phyloP scores from a whole-genome alignment of 164 flowering plant genomes.

The Vitis labrusca region DNA sequence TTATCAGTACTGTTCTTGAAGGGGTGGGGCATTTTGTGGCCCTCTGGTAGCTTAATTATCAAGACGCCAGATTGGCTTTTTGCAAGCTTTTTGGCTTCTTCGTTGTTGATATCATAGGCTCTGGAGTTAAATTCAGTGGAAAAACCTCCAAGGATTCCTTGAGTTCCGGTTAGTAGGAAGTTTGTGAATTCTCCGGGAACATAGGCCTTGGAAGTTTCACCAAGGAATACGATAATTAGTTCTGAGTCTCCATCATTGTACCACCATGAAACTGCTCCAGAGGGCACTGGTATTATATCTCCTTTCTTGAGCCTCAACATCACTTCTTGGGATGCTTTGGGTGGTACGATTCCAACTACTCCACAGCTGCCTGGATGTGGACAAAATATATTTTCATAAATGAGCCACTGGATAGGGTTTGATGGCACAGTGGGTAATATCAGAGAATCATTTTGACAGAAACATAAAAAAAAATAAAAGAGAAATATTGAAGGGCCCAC shows the following conservation, averaged over 20 bases:
- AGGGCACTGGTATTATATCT: conserved; percentile 22
- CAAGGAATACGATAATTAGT: conserved; percentile 24
- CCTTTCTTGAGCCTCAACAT: conserved; percentile 28
- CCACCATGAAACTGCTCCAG: conserved; percentile 40
- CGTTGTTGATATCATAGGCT: conserved; percentile 7
- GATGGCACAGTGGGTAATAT: too few relatives aligned
- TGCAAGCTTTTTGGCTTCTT: conserved; percentile 16
- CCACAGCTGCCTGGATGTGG: conserved; percentile 9
- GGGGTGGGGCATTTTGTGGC: conserved; percentile 15
- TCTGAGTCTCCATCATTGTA: conserved; percentile 34
- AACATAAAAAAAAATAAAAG: too few relatives aligned
- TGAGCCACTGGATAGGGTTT: too few relatives aligned
- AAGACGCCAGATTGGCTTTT: conserved; percentile 22
- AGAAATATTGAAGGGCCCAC: too few relatives aligned
- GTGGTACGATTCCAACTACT: conserved; percentile 15
- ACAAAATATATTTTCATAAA: background rate
- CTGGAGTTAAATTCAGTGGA: conserved; percentile 18
- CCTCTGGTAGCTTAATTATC: conserved; percentile 23
- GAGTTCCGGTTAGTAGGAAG: conserved; percentile 25
- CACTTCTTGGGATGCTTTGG: conserved; percentile 20
- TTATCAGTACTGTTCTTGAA: background rate
- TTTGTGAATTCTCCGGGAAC: conserved; percentile 30
- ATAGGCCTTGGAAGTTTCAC: conserved; percentile 24
- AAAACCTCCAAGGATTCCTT: conserved; percentile 20
- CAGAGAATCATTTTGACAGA: too few relatives aligned